phyloP scores from a whole-genome alignment of 139 green algal species.

The Chlamydomonas asymmetrica region DNA sequence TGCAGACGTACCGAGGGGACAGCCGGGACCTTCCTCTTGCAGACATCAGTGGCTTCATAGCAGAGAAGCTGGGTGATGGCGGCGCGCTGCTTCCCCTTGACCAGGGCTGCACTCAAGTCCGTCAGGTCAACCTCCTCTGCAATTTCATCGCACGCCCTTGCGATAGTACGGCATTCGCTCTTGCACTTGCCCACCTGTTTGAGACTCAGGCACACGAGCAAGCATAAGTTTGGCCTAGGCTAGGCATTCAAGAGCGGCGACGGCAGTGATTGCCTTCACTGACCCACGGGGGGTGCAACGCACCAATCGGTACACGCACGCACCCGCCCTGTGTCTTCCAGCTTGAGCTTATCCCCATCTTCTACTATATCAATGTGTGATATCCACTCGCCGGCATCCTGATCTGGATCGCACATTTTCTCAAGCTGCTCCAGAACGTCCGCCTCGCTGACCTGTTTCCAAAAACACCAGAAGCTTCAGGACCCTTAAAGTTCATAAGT shows the following conservation, averaged over 20 bases:
- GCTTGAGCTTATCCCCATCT: constrained; percentile 49
- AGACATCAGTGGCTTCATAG: constrained; percentile 59
- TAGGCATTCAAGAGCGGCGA: too few species aligned
- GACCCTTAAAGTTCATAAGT: not conserved
- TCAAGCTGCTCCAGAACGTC: constrained; percentile 76
- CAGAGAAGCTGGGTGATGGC: constrained; percentile 59
- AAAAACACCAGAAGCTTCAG: not conserved
- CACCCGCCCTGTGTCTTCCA: constrained; percentile 63
- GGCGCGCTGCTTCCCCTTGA: constrained; percentile 34
- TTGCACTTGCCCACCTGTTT: constrained; percentile 45
- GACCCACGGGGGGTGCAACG: not conserved
- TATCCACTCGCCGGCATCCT: constrained; percentile 79
- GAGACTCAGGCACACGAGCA: too few species aligned
- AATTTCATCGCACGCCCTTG: constrained; percentile 64
- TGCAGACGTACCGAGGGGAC: constrained; percentile 59
- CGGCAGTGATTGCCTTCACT: too few species aligned
- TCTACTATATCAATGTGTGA: constrained; percentile 74
- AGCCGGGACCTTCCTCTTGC: constrained; percentile 55
- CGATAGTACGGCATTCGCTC: constrained; percentile 79
- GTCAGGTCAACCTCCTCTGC: constrained; percentile 68
- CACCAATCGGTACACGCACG: not conserved
- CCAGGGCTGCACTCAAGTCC: constrained; percentile 51
- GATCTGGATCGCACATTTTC: constrained; percentile 63
- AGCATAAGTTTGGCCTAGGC: too few species aligned
- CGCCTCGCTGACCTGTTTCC: constrained; percentile 47